Evolutionary conservation across 2,329 filamentous ascomycete genomes (phyloP).

Genomic region (Penicillium hesseltinei): DNA sequence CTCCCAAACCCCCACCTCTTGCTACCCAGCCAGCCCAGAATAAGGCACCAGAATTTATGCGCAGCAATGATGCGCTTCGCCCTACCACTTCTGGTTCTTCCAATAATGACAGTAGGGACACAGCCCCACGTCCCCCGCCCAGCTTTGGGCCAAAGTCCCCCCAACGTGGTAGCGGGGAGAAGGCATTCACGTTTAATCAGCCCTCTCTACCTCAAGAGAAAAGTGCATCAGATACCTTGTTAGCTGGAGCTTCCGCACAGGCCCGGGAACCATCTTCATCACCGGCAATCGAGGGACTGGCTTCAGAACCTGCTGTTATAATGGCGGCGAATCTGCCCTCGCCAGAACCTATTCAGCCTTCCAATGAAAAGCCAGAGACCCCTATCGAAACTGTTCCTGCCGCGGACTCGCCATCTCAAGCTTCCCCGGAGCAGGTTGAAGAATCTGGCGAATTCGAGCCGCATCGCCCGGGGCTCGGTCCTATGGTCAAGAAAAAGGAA

Average conservation of each 20-base stretch:
- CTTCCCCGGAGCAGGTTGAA: slow-evolving; percentile 32
- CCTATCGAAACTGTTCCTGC: slow-evolving; percentile 6
- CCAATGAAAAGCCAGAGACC: slow-evolving; percentile 13
- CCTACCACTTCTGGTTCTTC: slow-evolving; percentile 32
- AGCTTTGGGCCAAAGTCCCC: slow-evolving; percentile 32
- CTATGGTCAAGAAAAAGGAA: slow-evolving; percentile 84
- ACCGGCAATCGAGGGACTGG: slow-evolving; percentile 11
- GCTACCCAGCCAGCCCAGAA: slow-evolving; percentile 4
- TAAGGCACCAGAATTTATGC: slow-evolving; percentile 19
- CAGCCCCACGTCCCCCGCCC: slow-evolving; percentile 22
- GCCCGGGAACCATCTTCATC: slow-evolving; percentile 16
- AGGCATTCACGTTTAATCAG: slow-evolving; percentile 27
- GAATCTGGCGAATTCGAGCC: slow-evolving; percentile 53
- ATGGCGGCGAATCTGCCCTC: slow-evolving; percentile 11
- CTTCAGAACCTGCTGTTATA: slow-evolving; percentile 17
- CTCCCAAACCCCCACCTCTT: slow-evolving; percentile 16
- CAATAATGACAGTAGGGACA: slow-evolving; percentile 22
- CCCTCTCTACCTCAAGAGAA: slow-evolving; percentile 13
- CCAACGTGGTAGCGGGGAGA: slow-evolving; percentile 30
- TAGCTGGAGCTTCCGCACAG: slow-evolving; percentile 24
- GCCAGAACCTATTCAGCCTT: slow-evolving; percentile 1
- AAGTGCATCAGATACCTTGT: slow-evolving; percentile 4
- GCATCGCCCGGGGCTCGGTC: slow-evolving; percentile 74
- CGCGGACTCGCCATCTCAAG: slow-evolving; percentile 11
- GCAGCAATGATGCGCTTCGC: slow-evolving; percentile 29